A percentile compares a stretch with the other conserved stretches of the same genome.
phyloP scores from a whole-genome alignment of 2,329 filamentous ascomycete genomes.

The Penicillium sp. region DNA sequence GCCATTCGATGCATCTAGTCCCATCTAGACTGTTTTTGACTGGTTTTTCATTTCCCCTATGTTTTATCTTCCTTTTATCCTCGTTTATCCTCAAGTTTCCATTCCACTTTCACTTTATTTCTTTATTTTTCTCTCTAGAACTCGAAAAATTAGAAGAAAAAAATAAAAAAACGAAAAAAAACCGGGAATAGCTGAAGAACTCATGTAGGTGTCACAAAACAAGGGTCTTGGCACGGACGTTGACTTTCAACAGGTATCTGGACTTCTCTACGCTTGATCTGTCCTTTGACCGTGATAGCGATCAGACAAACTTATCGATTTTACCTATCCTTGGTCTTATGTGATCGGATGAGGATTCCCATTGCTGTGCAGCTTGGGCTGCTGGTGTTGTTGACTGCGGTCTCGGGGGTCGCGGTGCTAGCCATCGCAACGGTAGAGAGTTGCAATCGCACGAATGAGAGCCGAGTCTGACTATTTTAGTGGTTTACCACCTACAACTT shows the following conservation, averaged over 20 bases:
- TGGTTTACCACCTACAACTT: slow-evolving; percentile 63
- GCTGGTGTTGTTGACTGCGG: slow-evolving; percentile 72
- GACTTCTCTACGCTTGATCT: not conserved
- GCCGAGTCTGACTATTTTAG: slow-evolving; percentile 30
- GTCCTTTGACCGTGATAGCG: not conserved
- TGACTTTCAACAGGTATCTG: not conserved
- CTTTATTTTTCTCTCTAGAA: not conserved
- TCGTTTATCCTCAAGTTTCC: not conserved
- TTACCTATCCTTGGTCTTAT: not conserved
- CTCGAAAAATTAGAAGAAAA: too few relatives aligned
- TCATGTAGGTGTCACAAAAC: not conserved
- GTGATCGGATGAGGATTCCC: slow-evolving; percentile 69
- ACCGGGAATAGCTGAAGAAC: not conserved
- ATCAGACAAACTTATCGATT: not conserved
- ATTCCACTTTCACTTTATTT: not conserved
- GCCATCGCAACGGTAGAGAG: slow-evolving; percentile 60
- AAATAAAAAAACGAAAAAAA: too few relatives aligned
- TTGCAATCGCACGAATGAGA: slow-evolving; percentile 4
- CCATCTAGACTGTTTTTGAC: not conserved
- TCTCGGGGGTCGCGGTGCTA: slow-evolving; percentile 73
- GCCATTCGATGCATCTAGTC: slow-evolving; percentile 4
- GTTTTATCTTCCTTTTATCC: too few relatives aligned
- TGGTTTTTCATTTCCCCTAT: not conserved
- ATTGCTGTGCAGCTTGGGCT: slow-evolving; percentile 84
- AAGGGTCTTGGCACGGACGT: not conserved